Evolutionary conservation across 1,284 basidiomycete genomes (phyloP), one percentile per base, ranked within the genome.

Genomic region (Malassezia arunalokei): DNA sequence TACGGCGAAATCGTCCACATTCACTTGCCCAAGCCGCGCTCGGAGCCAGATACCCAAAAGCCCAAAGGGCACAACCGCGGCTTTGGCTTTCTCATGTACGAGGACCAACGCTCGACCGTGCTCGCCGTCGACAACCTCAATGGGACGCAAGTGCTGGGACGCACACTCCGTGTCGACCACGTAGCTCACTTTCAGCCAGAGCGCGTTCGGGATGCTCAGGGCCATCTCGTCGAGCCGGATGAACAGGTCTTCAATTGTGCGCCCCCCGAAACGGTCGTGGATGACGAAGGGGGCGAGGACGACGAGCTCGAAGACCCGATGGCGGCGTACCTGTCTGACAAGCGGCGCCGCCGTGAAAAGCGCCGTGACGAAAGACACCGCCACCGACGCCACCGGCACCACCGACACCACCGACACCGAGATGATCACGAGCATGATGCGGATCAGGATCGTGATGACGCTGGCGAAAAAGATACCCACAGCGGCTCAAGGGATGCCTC

Each of bases 101-200:
- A 94, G 75, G 90, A 99, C 76, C 94, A 99, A 75, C 81, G 88
- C 42, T 91, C 87, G 51, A 99, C 94, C 3, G 76, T 96, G 47
- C 79, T 99, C 35, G 94, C 94, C 5, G 92, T 99, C 59, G 94
- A 99, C 77, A 99, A 98, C 76, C 80, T 99, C 74, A 96, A 95
- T 69, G 94, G 94, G 31, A 85, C 89, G 38, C 82, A 83, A 60
- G 84, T 98, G 38, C 76, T 95, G 28, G 88, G 86, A 6, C 79
- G 83, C 64, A 92, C 83, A 3, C 75, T 95, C 42, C 82, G 89
- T 24, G 90, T 77, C 43, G 94, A 99, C 68, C 94, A 99, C 72
- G 89, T 92, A 56, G 84, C 83, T 69, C 81, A 87, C 63, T 98
- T 96, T 76, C 89, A 87, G 51, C 64, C 60, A 70, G 90, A 95